These are phyloP conservation scores for Colletotrichum lentis DNA, from an alignment of 2,329 filamentous ascomycete species.

Conservation along the genomic window DNA sequence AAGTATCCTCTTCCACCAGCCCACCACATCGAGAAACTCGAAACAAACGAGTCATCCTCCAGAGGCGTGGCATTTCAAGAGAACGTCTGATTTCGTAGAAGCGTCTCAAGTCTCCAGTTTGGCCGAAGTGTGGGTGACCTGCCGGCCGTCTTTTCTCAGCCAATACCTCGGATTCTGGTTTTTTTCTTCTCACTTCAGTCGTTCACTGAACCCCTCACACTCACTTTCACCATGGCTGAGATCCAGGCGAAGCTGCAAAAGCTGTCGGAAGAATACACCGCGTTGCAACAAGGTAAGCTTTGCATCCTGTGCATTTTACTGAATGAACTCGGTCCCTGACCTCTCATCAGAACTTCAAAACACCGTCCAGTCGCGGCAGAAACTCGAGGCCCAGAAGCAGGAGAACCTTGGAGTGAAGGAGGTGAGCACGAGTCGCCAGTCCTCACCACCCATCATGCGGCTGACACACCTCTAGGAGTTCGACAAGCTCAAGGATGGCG, in stretches of 20 bases:
- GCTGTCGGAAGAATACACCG: conserved; percentile 87
- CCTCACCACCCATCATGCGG: background rate
- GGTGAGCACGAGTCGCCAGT: conserved; percentile 53
- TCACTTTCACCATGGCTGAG: conserved; percentile 66
- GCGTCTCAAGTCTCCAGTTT: background rate
- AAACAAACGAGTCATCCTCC: conserved; percentile 1
- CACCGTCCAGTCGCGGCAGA: conserved; percentile 81
- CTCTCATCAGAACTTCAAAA: conserved; percentile 74
- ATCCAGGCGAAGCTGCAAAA: conserved; percentile 80
- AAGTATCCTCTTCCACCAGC: conserved; percentile 13
- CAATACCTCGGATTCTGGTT: background rate
- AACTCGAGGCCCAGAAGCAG: conserved; percentile 90
- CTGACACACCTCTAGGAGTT: conserved; percentile 71
- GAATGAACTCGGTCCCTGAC: conserved; percentile 10
- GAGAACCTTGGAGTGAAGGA: conserved; percentile 90
- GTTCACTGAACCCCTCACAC: conserved; percentile 29
- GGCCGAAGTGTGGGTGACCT: background rate
- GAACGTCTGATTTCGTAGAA: conserved; percentile 1
- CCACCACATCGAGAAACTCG: conserved; percentile 10
- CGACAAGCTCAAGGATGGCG: conserved; percentile 75
- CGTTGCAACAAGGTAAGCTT: conserved; percentile 75
- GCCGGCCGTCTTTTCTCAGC: background rate
- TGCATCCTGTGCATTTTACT: background rate
- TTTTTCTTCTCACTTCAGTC: conserved; percentile 14
- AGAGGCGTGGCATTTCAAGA: background rate